Evolutionary conservation across 331 rosid species (phyloP).

Genomic region (Arachis monticola): DNA sequence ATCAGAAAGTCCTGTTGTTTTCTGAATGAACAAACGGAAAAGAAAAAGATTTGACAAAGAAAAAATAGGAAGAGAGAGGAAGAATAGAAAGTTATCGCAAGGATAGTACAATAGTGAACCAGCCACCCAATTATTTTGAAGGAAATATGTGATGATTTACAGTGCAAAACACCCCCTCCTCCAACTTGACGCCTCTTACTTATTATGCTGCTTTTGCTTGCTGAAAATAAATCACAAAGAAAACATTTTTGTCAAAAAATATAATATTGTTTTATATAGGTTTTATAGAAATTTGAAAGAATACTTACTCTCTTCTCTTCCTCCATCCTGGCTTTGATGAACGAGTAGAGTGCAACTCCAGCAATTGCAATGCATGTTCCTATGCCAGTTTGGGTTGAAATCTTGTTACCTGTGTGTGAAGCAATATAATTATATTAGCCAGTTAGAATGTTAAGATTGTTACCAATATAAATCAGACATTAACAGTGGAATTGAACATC

Average conservation of each 20-base stretch:
- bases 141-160: constrained; percentile 56
- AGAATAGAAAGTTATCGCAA: constrained; percentile 38
- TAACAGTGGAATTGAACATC: background rate
- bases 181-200: constrained; percentile 45
- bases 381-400: constrained; percentile 92
- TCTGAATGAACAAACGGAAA: constrained; percentile 37
- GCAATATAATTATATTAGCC: background rate
- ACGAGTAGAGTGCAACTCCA: constrained; percentile 86
- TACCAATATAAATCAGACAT: background rate
- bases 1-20: constrained; percentile 49
- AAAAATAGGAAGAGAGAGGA: constrained; percentile 21
- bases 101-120: constrained; percentile 42
- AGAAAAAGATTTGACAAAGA: constrained; percentile 25
- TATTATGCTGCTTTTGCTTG: constrained; percentile 81
- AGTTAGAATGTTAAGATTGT: constrained; percentile 30
- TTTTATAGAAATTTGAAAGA: background rate
- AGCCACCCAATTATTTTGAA: constrained; percentile 44
- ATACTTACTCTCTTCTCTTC: constrained; percentile 94
- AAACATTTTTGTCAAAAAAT: background rate
- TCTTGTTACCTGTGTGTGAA: constrained; percentile 76
- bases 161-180: constrained; percentile 45
- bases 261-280: constrained; percentile 2
- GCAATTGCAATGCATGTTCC: constrained; percentile 93
- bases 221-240: constrained; percentile 43
- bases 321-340: constrained; percentile 86